Conservation (phyloP, 192 early-diverging fungal species). For the Coemansia sp. region DNA sequence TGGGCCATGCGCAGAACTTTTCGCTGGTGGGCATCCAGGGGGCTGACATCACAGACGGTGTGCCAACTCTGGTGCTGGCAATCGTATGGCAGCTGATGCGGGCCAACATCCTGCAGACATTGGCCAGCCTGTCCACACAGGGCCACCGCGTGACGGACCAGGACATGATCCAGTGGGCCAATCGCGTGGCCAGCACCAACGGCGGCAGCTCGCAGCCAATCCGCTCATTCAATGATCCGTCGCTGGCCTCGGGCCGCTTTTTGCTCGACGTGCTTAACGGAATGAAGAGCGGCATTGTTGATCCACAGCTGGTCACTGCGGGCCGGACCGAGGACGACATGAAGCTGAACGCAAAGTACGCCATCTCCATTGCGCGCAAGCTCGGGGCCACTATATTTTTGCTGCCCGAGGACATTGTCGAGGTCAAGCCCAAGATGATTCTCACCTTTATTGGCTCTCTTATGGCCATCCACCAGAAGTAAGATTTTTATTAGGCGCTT, state of each 20-base stretch:
- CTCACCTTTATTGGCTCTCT: conserved; percentile 92
- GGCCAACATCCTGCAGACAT: conserved; percentile 90
- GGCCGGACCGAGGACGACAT: conserved; percentile 78
- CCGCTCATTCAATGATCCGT: conserved; percentile 80
- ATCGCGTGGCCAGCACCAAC: conserved; percentile 64
- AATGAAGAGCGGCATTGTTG: conserved; percentile 88
- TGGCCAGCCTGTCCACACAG: conserved; percentile 77
- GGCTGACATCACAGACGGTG: conserved; percentile 89
- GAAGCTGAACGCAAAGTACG: conserved; percentile 92
- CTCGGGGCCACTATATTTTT: conserved; percentile 98
- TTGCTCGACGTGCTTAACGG: conserved; percentile 91
- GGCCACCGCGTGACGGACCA: conserved; percentile 85
- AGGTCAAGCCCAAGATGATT: conserved; percentile 96
- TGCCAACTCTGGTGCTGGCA: conserved; percentile 83
- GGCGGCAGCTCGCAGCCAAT: conserved; percentile 64
- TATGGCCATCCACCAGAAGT: conserved; percentile 67
- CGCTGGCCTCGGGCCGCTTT: conserved; percentile 76
- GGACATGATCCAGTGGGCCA: conserved; percentile 96
- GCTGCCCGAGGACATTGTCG: conserved; percentile 97
- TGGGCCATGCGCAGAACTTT: conserved; percentile 84
- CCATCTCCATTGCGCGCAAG: conserved; percentile 98
- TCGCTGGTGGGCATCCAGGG: conserved; percentile 95
- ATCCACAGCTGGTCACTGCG: conserved; percentile 76
- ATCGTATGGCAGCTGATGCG: conserved; percentile 99
- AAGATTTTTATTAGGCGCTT: conserved; percentile 1